Evolutionary conservation across 2,329 filamentous ascomycete species (phyloP), one percentile per base, ranked within the genome.

Genomic region (Fusarium equiseti): DNA sequence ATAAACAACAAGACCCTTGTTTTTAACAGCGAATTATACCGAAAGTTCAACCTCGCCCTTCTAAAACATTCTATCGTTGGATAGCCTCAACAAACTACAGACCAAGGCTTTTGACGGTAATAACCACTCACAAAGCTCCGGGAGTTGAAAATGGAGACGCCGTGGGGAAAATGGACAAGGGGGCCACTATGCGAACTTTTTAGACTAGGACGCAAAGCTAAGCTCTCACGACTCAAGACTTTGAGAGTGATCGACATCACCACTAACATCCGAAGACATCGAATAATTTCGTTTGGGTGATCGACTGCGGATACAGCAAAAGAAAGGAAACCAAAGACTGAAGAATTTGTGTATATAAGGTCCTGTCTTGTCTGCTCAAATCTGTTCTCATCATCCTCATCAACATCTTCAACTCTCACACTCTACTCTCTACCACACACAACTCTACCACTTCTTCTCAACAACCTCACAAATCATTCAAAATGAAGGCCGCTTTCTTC

Each of bases 401-500:
- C 51, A 62, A 15, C 52, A 45, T 49, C 22, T 48, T 38, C 29
- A 45, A 42, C 40, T 29, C 42, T 48, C 63, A 56, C 63, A 53
- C 42, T 55, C 59, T 24, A 42, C 16, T 20, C 50, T 42, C 50
- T 48, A 29, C 44, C 44, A 48, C 18, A 18, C 22, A 29, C 48
- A 27, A 26, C 51, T 13, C 20, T 15, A 50, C 57, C 32, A 54
- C 50, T 46, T 46, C 45, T 22, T 56, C 43, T 48, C 22, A 35
- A 35, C 15, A 16, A 18, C 20, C 53, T 35, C 4, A 31, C 11
- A 38, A 51, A 18, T 18, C 12, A 32, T 63, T 63, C 70, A 75
- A 59, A 63, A 76, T 76, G 74, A 76, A 76, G 74, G 57, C 64
- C 35, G 40, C 72, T 62, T 65, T 76, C 66, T 67, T 76, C 63